Base-by-base conservation (phyloP, 2,329 filamentous ascomycete species). In the Teratosphaeria destructans region DNA sequence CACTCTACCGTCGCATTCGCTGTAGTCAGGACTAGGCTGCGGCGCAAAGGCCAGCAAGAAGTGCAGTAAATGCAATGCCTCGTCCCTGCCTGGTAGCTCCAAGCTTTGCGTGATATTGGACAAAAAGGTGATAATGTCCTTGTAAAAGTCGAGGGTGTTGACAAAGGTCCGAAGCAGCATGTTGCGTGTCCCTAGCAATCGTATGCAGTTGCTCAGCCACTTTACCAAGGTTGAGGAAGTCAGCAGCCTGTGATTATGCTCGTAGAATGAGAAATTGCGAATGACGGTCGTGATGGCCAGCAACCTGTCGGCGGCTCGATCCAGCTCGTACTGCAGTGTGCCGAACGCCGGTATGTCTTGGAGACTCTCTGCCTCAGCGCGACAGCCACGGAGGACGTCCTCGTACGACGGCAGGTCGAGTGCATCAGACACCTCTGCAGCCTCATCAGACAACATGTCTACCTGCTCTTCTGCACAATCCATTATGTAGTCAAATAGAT, bases 61-160 rank as follows among this genome's bases (percentile, higher is more conserved):
- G 70, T 95, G 88, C 47, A 99, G 78, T 6, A 97, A 79, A 68
- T 89, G 90, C 47, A 90, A 79, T 0, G 92, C 92, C 71, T 97
- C 92, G 70, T 97, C 92, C 63, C 89, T 86, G 23, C 87, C 87
- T 1, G 91, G 88, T 47, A 99, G 79, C 69, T 93, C 87, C 57
- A 97, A 82, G 10, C 84, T 83, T 7, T 91, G 86, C 55, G 95
- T 84, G 61, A 74, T 68, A 72, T 99, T 97, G 59, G 93, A 96
- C 58, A 99, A 79, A 65, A 95, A 85, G 16, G 90, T 87, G 60
- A 97, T 84, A 34, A 91, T 79, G 72, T 99, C 94, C 75, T 99
- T 99, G 89, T 96, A 95, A 68, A 97, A 93, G 73, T 99, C 94
- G 65, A 96, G 78, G 0, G 89, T 94, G 74, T 96, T 96, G 69